Conservation (phyloP, 2,329 filamentous ascomycete species). For the Claviceps paspali region DNA sequence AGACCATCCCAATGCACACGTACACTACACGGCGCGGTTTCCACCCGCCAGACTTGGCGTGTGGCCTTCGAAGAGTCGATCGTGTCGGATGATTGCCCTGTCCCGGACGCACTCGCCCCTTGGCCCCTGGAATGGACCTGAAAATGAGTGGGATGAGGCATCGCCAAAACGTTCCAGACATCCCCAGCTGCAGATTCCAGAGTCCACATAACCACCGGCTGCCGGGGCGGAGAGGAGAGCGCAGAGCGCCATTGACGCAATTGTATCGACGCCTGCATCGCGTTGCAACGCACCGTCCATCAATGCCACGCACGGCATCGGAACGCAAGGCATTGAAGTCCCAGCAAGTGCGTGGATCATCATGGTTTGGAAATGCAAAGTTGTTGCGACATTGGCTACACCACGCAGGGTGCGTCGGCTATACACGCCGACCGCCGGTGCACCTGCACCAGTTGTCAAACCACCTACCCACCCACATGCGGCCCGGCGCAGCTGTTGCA, state of each 20-base stretch:
- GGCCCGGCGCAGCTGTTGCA: neutral
- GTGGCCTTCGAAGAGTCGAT: neutral
- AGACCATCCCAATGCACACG: too few relatives aligned
- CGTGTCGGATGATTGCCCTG: neutral
- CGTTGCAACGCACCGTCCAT: neutral
- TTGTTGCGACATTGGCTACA: neutral
- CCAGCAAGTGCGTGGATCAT: neutral
- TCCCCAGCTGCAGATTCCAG: neutral
- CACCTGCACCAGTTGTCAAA: constrained; percentile 1
- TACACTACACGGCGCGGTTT: too few relatives aligned
- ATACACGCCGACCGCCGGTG: neutral
- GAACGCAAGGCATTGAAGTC: neutral
- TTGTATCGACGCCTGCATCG: neutral
- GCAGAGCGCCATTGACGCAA: too few relatives aligned
- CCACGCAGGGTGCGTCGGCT: neutral
- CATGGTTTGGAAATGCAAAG: neutral
- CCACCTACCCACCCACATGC: constrained; percentile 1
- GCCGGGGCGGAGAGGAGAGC: neutral
- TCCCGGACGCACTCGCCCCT: neutral
- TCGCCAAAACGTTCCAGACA: neutral
- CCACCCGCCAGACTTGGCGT: too few relatives aligned
- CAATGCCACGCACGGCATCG: neutral
- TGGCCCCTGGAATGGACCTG: neutral
- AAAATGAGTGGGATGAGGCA: neutral
- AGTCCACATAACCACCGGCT: neutral